These are phyloP conservation scores for Plectosphaerella cucumerina DNA, from an alignment of 2,329 filamentous ascomycete genomes.

Conservation along the genomic window DNA sequence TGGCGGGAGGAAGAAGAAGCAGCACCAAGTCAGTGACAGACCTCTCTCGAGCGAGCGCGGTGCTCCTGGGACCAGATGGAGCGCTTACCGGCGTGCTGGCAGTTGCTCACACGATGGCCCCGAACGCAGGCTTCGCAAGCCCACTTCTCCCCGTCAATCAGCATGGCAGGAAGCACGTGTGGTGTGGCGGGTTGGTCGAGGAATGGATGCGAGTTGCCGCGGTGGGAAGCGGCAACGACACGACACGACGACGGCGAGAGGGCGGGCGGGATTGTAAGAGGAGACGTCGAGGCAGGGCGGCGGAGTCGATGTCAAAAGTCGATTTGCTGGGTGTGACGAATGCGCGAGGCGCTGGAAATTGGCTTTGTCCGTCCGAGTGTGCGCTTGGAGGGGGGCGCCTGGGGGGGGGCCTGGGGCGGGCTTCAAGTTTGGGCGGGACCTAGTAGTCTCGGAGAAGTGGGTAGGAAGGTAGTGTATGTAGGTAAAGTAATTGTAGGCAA, in stretches of 20 bases:
- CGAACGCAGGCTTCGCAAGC: slow-evolving; percentile 97
- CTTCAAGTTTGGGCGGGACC: too few relatives aligned
- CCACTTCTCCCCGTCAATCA: slow-evolving; percentile 94
- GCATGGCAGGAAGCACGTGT: slow-evolving; percentile 45
- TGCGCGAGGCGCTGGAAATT: not conserved
- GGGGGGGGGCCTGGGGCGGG: too few relatives aligned
- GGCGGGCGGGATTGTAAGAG: slow-evolving; percentile 1
- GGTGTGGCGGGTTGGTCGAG: not conserved
- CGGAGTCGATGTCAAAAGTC: too few relatives aligned
- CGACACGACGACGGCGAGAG: not conserved
- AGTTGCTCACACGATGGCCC: slow-evolving; percentile 98
- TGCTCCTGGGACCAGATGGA: slow-evolving; percentile 13
- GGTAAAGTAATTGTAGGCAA: too few relatives aligned
- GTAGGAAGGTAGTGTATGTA: too few relatives aligned
- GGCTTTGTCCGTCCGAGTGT: not conserved
- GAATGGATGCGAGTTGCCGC: not conserved
- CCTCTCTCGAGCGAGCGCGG: slow-evolving; percentile 1
- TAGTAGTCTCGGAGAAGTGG: too few relatives aligned
- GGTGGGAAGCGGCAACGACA: not conserved
- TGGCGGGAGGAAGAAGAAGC: slow-evolving; percentile 29
- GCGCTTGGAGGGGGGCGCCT: too few relatives aligned
- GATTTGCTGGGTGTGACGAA: not conserved
- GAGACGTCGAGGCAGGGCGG: not conserved
- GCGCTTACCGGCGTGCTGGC: slow-evolving; percentile 85
- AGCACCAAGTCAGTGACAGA: slow-evolving; percentile 16